Evolutionary conservation across 108 stramenopile genomes (phyloP).

Genomic region (Discostella stelligeroides): DNA sequence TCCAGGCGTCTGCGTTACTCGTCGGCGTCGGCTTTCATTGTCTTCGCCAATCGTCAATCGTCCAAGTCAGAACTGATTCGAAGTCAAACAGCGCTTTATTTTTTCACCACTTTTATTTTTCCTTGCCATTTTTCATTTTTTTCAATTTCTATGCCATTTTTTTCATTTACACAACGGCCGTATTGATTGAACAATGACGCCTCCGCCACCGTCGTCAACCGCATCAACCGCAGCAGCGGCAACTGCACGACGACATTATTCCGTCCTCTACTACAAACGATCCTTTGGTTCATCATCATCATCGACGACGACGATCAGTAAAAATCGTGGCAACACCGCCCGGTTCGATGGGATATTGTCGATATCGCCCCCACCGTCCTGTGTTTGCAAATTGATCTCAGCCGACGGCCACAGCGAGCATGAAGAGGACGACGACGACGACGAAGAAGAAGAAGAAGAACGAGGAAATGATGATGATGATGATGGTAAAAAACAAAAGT

Average conservation of each 20-base stretch:
- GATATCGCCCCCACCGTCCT: slow-evolving; percentile 39
- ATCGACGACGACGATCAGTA: slow-evolving; percentile 70
- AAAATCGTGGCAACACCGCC: slow-evolving; percentile 54
- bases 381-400: slow-evolving; percentile 11
- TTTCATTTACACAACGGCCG: neutral
- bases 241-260: slow-evolving; percentile 23
- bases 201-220: neutral
- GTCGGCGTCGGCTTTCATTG: too few relatives aligned
- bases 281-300: too few relatives aligned
- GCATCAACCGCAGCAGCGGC: neutral
- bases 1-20: too few relatives aligned
- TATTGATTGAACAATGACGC: neutral
- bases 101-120: too few relatives aligned
- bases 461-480: slow-evolving; percentile 4
- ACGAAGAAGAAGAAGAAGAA: slow-evolving; percentile 25
- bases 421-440: slow-evolving; percentile 27
- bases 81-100: too few relatives aligned
- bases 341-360: slow-evolving; percentile 63
- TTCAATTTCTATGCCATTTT: too few relatives aligned
- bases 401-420: slow-evolving; percentile 19
- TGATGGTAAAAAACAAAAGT: slow-evolving; percentile 1
- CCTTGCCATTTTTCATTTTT: too few relatives aligned
- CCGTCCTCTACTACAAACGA: slow-evolving; percentile 78
- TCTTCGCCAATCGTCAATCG: too few relatives aligned
- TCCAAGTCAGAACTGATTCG: too few relatives aligned